These are phyloP conservation scores for Mrakia frigida DNA, from an alignment of 768 basidiomycete species.

Conservation along the genomic window DNA sequence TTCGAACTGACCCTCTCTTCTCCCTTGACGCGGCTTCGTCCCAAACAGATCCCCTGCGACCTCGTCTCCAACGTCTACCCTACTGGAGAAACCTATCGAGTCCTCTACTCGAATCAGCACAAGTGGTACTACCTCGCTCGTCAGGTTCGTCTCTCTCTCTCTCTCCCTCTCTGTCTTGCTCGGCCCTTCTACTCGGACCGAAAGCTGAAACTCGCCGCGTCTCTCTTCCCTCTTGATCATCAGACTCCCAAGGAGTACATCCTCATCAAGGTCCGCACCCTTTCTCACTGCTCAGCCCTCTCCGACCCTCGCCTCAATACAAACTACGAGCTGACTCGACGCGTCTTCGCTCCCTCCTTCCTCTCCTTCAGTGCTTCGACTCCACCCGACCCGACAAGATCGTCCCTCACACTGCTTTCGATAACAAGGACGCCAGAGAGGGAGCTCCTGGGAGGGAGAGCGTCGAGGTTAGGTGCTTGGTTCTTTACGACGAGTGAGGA, in stretches of 20 bases:
- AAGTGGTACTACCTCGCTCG: conserved; percentile 23
- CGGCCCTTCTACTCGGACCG: too few species aligned
- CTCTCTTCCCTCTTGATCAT: too few species aligned
- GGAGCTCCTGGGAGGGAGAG: conserved; percentile 19
- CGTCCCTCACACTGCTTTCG: conserved; percentile 33
- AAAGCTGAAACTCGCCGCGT: too few species aligned
- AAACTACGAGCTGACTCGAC: too few species aligned
- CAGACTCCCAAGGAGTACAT: conserved; percentile 16
- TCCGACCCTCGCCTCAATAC: neutral
- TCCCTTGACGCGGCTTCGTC: neutral
- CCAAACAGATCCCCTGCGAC: conserved; percentile 7
- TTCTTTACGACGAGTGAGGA: conserved; percentile 25
- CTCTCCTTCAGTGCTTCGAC: conserved; percentile 24
- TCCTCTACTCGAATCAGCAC: neutral
- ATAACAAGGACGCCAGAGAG: conserved; percentile 11
- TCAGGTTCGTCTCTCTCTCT: neutral
- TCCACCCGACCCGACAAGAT: conserved; percentile 14
- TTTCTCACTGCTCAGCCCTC: too few species aligned
- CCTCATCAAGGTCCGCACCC: conserved; percentile 6
- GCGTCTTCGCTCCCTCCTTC: neutral
- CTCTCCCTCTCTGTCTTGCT: too few species aligned
- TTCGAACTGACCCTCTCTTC: neutral
- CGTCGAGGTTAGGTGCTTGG: conserved; percentile 31
- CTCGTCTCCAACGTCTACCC: conserved; percentile 16
- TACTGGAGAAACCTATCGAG: conserved; percentile 16